These are phyloP conservation scores for Breynia disticha DNA, from an alignment of 441 rosid species.

Conservation along the genomic window DNA sequence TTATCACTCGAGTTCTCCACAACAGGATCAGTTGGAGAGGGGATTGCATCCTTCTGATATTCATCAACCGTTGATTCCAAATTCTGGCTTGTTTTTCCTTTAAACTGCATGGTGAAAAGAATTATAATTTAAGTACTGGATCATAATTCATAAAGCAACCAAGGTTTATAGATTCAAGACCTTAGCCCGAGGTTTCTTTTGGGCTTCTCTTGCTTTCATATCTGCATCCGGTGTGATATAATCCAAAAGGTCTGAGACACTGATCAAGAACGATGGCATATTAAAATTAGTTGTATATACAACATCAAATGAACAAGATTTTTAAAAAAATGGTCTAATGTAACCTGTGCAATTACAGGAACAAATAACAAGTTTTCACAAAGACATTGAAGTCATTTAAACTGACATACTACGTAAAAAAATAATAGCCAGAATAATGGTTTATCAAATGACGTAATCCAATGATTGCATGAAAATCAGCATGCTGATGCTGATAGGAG, in stretches of 20 bases:
- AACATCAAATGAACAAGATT: neutral
- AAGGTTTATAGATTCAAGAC: constrained; percentile 18
- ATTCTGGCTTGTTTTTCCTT: constrained; percentile 43
- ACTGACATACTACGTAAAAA: neutral
- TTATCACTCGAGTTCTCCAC: constrained; percentile 26
- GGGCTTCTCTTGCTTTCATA: constrained; percentile 39
- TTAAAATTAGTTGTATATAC: constrained; percentile 7
- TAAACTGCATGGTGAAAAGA: constrained; percentile 40
- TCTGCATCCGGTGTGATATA: constrained; percentile 51
- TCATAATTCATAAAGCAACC: neutral
- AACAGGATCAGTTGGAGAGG: constrained; percentile 30
- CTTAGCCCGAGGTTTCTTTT: constrained; percentile 57
- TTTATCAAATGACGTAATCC: neutral
- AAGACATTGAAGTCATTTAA: neutral
- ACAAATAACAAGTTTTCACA: neutral
- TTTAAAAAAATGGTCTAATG: neutral
- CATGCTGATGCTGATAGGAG: too few relatives aligned
- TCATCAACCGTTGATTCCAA: constrained; percentile 43
- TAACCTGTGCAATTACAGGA: neutral
- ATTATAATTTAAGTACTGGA: constrained; percentile 1
- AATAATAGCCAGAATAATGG: neutral
- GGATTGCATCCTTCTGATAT: constrained; percentile 50
- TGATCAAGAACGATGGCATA: constrained; percentile 24
- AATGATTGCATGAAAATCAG: too few relatives aligned
- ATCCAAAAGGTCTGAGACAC: constrained; percentile 66